Evolutionary conservation across 2,329 filamentous ascomycete genomes (phyloP), one percentile per base, ranked within the genome.

Genomic region (Aspergillus latus): DNA sequence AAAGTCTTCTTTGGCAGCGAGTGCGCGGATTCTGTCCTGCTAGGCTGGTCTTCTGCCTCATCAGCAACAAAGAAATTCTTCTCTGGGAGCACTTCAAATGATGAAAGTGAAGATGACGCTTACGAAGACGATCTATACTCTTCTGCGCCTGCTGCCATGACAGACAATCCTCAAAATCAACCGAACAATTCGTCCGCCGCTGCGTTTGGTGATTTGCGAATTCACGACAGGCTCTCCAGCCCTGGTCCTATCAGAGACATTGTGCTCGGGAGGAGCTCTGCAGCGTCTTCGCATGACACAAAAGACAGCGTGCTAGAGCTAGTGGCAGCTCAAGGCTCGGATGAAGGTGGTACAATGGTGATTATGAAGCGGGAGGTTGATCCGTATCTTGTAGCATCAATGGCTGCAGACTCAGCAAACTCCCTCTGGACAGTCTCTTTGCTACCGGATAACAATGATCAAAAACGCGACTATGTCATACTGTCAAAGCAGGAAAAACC

Each of bases 1-100:
- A 80, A 82, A 15, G 70, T 97, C 32, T 99, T 99, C 68, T 74
- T 96, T 26, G 94, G 93, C 10, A 96, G 90, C 66, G 90, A 96
- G 68, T 84, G 88, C 54, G 83, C 86, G 7, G 90, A 97, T 63
- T 95, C 93, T 0, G 72, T 90, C 1, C 80, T 99, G 3, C 71
- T 99, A 28, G 88, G 89, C 21, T 97, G 92, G 88, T 85, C 84
- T 37, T 83, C 84, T 60, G 88, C 87, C 63, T 82, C 86, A 52
- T 75, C 78, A 9, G 83, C 85, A 58, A 64, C 79, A 2, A 83
- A 83, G 49, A 87, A 86, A 64, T 80, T 83, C 26, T 83, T 68
- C 40, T 61, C 68, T 4, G 75, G 77, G 11, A 84, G 86, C 16
- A 73, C 83, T 44, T 86, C 88, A 6, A 87, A 89, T 29, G 69